Conservation (phyloP, 202 grass and related monocot genomes). For the Setaria viridis region DNA sequence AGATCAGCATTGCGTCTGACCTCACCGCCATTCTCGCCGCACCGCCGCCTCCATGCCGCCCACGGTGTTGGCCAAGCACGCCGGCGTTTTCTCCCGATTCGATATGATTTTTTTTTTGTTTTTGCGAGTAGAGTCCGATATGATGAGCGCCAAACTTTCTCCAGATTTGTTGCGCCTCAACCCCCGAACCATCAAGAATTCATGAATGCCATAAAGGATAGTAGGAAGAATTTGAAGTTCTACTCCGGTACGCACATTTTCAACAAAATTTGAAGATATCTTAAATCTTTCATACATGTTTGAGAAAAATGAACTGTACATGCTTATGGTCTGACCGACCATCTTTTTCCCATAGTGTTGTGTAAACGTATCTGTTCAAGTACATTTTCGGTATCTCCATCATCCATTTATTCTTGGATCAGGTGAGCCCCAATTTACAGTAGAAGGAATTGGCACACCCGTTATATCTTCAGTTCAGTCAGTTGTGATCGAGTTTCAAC, state of each 20-base stretch:
- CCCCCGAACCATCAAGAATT: not conserved
- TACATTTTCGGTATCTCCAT: conserved; percentile 37
- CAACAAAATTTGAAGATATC: not conserved
- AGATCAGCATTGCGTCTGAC: not conserved
- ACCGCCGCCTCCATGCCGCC: not conserved
- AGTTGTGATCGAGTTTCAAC: conserved; percentile 14
- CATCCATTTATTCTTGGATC: conserved; percentile 17
- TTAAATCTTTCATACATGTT: conserved; percentile 32
- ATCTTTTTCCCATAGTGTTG: conserved; percentile 29
- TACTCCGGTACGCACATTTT: not conserved
- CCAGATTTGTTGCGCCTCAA: not conserved
- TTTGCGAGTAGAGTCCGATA: not conserved
- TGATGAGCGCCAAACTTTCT: not conserved
- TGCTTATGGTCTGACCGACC: conserved; percentile 24
- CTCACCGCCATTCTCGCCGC: not conserved
- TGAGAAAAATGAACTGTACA: conserved; percentile 39
- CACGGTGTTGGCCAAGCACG: not conserved
- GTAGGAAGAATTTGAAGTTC: not conserved
- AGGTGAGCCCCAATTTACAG: conserved; percentile 33
- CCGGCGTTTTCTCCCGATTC: not conserved
- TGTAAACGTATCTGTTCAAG: conserved; percentile 16
- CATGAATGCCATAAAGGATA: not conserved
- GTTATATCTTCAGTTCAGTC: conserved; percentile 37
- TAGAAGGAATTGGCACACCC: not conserved
- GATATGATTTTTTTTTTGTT: too few species aligned